Percentiles rank a stretch among this genome's conserved stretches.
phyloP scores from a whole-genome alignment of 148 eudicot genomes.

The Amaranthus palmeri region DNA sequence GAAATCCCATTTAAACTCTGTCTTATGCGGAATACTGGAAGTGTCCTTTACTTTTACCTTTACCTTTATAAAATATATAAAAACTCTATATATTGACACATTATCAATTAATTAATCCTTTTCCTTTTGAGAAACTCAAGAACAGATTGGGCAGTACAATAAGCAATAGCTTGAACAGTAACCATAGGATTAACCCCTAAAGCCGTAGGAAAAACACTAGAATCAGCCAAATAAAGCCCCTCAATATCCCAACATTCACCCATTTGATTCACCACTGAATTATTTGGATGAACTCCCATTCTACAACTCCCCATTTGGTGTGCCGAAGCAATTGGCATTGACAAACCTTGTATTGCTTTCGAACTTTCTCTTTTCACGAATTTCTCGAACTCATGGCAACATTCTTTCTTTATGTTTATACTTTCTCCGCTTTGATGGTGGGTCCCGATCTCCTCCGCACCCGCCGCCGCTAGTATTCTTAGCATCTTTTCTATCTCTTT shows the following conservation, averaged over 20 bases:
- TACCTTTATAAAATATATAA: too few species aligned
- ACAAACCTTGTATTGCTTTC: constrained; percentile 24
- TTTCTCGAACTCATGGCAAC: constrained; percentile 44
- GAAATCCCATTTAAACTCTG: too few species aligned
- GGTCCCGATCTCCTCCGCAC: constrained; percentile 80
- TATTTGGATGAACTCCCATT: constrained; percentile 49
- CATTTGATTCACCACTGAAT: constrained; percentile 48
- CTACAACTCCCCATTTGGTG: constrained; percentile 87
- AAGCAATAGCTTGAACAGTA: constrained; percentile 64
- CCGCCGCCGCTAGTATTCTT: constrained; percentile 71
- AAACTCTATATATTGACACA: too few species aligned
- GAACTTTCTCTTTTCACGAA: constrained; percentile 59
- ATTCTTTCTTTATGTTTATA: constrained; percentile 39
- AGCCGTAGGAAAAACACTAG: constrained; percentile 81
- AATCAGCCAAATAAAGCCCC: constrained; percentile 60
- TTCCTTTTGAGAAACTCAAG: constrained; percentile 46
- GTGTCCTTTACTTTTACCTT: too few species aligned
- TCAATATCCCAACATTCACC: constrained; percentile 86
- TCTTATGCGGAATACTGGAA: too few species aligned
- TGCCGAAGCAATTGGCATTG: constrained; percentile 52
- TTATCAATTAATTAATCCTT: constrained; percentile 5
- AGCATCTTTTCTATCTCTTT: constrained; percentile 47
- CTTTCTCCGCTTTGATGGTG: constrained; percentile 40
- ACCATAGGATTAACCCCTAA: constrained; percentile 90
- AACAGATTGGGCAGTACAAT: constrained; percentile 61